Percentiles rank a stretch among this genome's conserved stretches.
These are phyloP conservation scores for Pseudevernia furfuracea DNA, from an alignment of 495 filamentous ascomycete species.

Conservation along the genomic window DNA sequence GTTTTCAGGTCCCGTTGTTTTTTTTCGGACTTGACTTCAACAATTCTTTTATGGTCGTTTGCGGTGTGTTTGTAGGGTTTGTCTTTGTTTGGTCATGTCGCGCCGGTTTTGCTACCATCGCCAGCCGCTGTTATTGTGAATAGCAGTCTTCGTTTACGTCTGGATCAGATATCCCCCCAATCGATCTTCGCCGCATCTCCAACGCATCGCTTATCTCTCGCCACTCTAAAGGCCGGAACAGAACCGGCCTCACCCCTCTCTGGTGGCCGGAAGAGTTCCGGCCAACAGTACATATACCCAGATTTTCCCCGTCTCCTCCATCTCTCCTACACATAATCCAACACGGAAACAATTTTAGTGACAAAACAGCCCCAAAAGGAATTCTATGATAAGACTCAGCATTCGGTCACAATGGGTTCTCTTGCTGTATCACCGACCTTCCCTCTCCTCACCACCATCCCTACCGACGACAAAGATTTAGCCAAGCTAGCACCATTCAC, in stretches of 20 bases:
- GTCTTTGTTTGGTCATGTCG: background rate
- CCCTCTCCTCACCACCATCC: conserved; percentile 8
- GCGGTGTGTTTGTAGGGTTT: conserved; percentile 14
- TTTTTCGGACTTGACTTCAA: background rate
- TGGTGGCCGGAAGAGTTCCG: conserved; percentile 19
- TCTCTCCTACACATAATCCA: background rate
- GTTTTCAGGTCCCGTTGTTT: background rate
- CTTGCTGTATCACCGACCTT: background rate
- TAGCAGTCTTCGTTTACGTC: background rate
- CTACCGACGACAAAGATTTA: background rate
- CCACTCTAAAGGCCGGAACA: conserved; percentile 17
- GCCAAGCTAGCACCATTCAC: conserved; percentile 59
- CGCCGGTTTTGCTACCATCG: background rate
- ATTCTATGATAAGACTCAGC: background rate
- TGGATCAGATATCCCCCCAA: background rate
- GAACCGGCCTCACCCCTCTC: conserved; percentile 16
- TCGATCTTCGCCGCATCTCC: background rate
- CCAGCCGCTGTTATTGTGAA: background rate
- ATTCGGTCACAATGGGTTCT: conserved; percentile 3
- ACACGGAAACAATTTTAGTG: background rate
- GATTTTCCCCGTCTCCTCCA: background rate
- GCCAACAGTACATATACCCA: conserved; percentile 13
- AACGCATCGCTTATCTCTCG: background rate
- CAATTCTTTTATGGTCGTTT: conserved; percentile 18
- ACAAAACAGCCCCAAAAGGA: background rate